phyloP scores from a whole-genome alignment of 306 rosid species.

The Calophaca sinica region DNA sequence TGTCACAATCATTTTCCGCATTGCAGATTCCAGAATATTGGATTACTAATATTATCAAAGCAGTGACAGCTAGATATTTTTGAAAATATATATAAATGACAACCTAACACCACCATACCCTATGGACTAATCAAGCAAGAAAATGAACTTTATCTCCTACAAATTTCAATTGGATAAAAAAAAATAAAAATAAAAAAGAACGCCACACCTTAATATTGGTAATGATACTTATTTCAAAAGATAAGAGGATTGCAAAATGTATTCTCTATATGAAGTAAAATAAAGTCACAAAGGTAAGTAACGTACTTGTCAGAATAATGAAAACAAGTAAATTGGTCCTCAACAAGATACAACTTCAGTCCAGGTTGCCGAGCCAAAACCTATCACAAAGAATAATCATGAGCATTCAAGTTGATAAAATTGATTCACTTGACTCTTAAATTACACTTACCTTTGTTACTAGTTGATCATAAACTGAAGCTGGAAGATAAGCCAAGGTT shows the following conservation, averaged over 20 bases:
- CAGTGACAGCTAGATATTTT: conserved; percentile 7
- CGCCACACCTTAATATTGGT: too few species aligned
- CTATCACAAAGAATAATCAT: conserved; percentile 52
- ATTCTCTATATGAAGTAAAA: conserved; percentile 22
- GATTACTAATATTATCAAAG: conserved; percentile 9
- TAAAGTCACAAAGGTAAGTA: conserved; percentile 37
- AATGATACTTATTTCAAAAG: too few species aligned
- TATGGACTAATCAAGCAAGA: conserved; percentile 34
- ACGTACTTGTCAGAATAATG: conserved; percentile 57
- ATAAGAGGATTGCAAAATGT: too few species aligned
- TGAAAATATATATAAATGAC: conserved; percentile 18
- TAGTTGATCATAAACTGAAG: conserved; percentile 53
- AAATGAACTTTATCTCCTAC: neutral
- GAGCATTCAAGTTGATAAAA: conserved; percentile 40
- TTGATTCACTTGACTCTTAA: conserved; percentile 29
- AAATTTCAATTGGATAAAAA: too few species aligned
- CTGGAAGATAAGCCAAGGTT: conserved; percentile 85
- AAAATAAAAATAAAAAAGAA: too few species aligned
- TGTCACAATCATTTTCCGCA: conserved; percentile 6
- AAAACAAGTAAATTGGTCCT: conserved; percentile 72
- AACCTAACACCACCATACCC: conserved; percentile 3
- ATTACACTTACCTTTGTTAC: conserved; percentile 57
- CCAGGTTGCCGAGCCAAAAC: conserved; percentile 56
- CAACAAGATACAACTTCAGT: conserved; percentile 58
- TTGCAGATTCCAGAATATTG: conserved; percentile 9